Conservation (phyloP, 2,329 filamentous ascomycete genomes). For the Arthrobotrys sinensis region DNA sequence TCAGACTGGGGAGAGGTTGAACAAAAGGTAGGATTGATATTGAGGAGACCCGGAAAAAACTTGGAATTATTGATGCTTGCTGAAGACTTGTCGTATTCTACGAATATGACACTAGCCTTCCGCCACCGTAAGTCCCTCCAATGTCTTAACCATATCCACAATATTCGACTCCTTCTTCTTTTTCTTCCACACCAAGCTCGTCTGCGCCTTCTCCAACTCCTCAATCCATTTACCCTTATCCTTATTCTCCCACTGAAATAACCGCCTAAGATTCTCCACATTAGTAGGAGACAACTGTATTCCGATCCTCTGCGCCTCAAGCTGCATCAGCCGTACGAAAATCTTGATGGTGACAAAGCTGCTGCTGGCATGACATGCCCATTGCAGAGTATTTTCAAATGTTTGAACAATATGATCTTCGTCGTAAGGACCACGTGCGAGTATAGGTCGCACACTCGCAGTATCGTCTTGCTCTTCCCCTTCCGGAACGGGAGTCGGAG, state of each 20-base stretch:
- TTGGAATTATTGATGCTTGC: neutral
- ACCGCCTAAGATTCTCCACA: conserved; percentile 14
- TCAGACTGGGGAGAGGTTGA: too few relatives aligned
- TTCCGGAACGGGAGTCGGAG: conserved; percentile 33
- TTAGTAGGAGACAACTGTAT: conserved; percentile 28
- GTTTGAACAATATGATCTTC: conserved; percentile 44
- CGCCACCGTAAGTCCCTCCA: conserved; percentile 38
- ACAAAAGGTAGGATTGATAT: too few relatives aligned
- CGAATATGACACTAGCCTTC: neutral
- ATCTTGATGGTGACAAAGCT: conserved; percentile 55
- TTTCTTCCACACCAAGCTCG: conserved; percentile 41
- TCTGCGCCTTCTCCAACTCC: conserved; percentile 49
- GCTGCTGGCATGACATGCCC: conserved; percentile 41
- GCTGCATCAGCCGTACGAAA: conserved; percentile 48
- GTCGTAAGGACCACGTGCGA: conserved; percentile 38
- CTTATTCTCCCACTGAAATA: conserved; percentile 53
- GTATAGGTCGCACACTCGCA: conserved; percentile 1
- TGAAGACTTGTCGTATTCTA: neutral
- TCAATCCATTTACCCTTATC: conserved; percentile 55
- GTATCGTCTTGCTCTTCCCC: conserved; percentile 13
- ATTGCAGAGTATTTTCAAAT: conserved; percentile 53
- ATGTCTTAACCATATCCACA: conserved; percentile 51
- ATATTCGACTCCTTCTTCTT: conserved; percentile 56
- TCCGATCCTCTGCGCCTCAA: conserved; percentile 45
- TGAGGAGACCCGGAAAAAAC: neutral